Evolutionary conservation across 2,329 filamentous ascomycete species (phyloP).

Genomic region (Dactylonectria estremocensis): DNA sequence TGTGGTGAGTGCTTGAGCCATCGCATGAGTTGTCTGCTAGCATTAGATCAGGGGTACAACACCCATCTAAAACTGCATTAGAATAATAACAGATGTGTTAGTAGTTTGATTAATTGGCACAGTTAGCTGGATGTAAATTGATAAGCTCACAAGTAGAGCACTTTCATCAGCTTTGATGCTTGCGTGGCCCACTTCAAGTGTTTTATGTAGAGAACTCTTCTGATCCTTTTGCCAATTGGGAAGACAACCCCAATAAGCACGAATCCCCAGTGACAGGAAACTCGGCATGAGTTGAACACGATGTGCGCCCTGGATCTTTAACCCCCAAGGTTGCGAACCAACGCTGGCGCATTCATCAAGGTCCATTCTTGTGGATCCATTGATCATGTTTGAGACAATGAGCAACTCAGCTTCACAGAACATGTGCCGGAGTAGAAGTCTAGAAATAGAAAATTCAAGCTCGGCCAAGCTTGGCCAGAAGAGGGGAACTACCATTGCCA

Average conservation of each 20-base stretch:
- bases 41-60: not conserved
- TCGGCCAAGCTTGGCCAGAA: constrained; percentile 2
- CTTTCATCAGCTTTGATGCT: constrained; percentile 10
- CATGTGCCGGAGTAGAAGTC: not conserved
- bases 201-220: constrained; percentile 28
- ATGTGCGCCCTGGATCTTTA: constrained; percentile 25
- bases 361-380: not conserved
- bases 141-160: not conserved
- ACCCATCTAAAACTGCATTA: not conserved
- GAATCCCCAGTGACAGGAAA: not conserved
- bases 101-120: too few relatives aligned
- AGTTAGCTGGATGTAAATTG: not conserved
- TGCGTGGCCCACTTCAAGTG: constrained; percentile 39
- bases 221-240: constrained; percentile 16
- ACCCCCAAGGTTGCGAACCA: constrained; percentile 7
- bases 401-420: not conserved
- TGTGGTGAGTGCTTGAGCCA: not conserved
- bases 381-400: not conserved
- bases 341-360: constrained; percentile 6
- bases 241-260: constrained; percentile 12
- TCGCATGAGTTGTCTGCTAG: not conserved
- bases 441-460: constrained; percentile 11
- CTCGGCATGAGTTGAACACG: not conserved
- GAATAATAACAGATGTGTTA: too few relatives aligned
- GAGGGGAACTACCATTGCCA: not conserved